Base-by-base conservation (phyloP, 1,284 basidiomycete species). In the Malassezia sympodialis region DNA sequence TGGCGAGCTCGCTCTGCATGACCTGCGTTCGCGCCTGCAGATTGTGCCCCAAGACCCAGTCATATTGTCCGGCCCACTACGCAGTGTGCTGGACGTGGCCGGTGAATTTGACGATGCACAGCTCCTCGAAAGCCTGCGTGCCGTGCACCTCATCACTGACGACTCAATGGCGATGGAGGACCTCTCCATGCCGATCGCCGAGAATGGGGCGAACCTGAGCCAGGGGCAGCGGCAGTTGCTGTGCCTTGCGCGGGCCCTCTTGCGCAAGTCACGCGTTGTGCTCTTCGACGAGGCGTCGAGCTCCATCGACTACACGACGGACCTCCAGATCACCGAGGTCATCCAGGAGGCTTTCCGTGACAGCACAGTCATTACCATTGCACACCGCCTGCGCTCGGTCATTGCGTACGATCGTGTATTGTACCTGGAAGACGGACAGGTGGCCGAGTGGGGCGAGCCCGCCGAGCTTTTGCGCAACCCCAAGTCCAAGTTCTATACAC, bases 361-460 rank as follows among this genome's bases (percentile, higher is more conserved):
- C 4, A 81, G 58, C 44, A 84, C 88, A 32, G 82, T 90, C 21
- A 81, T 93, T 59, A 90, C 87, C 1, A 89, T 90, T 61, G 88
- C 88, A 0, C 86, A 87, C 54, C 63, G 74, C 8, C 63, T 77
- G 8, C 61, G 69, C 32, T 70, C 75, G 2, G 68, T 77, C 42
- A 73, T 76, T 48, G 69, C 71, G 27, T 76, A 73, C 52, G 72
- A 71, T 60, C 77, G 76, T 58, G 79, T 81, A 45, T 66, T 80
- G 24, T 79, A 80, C 11, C 71, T 80, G 49, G 78, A 79, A 51
- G 72, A 77, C 37, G 79, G 79, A 14, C 57, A 67, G 21, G 76
- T 80, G 5, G 63, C 78, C 8, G 80, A 80, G 61, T 79, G 76
- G 51, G 79, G 77, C 24, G 75, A 76, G 10, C 80, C 80, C 0